Conservation (phyloP, 495 filamentous ascomycete species). For the Thozetella sp. region DNA sequence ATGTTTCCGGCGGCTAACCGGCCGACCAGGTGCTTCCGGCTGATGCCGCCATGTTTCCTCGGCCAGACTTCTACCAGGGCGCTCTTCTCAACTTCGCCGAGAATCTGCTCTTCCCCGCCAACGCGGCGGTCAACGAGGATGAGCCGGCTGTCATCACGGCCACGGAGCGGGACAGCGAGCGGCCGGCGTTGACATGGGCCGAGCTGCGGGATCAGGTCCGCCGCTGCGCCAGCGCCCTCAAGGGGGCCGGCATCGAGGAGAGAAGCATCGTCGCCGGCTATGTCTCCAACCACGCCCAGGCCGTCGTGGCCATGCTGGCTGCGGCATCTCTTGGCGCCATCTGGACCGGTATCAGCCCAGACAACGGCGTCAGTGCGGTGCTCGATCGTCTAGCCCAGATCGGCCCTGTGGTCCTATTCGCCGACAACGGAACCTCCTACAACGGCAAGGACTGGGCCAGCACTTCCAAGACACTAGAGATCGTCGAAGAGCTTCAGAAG, state of each 20-base stretch:
- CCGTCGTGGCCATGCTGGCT: conserved; percentile 85
- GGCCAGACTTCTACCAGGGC: conserved; percentile 80
- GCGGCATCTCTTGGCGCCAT: conserved; percentile 80
- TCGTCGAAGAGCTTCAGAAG: conserved; percentile 63
- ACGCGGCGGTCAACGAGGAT: conserved; percentile 44
- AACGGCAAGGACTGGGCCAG: conserved; percentile 83
- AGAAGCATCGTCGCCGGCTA: conserved; percentile 80
- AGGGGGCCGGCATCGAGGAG: conserved; percentile 63
- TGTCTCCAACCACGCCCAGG: conserved; percentile 83
- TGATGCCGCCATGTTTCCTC: conserved; percentile 74
- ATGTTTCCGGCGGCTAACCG: conserved; percentile 4
- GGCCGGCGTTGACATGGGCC: conserved; percentile 73
- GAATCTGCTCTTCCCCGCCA: conserved; percentile 80
- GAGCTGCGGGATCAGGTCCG: conserved; percentile 78
- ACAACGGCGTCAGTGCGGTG: conserved; percentile 72
- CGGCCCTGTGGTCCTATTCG: conserved; percentile 76
- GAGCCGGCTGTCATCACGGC: conserved; percentile 73
- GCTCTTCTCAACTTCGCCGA: conserved; percentile 87
- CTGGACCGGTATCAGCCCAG: conserved; percentile 87
- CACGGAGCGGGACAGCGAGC: conserved; percentile 65
- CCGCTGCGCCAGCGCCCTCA: conserved; percentile 70
- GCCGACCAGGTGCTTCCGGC: conserved; percentile 65
- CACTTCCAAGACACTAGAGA: conserved; percentile 69
- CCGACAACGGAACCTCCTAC: conserved; percentile 85
- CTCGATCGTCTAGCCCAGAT: conserved; percentile 84